phyloP scores from a whole-genome alignment of 2,329 filamentous ascomycete species.

The Fusarium acutatum region DNA sequence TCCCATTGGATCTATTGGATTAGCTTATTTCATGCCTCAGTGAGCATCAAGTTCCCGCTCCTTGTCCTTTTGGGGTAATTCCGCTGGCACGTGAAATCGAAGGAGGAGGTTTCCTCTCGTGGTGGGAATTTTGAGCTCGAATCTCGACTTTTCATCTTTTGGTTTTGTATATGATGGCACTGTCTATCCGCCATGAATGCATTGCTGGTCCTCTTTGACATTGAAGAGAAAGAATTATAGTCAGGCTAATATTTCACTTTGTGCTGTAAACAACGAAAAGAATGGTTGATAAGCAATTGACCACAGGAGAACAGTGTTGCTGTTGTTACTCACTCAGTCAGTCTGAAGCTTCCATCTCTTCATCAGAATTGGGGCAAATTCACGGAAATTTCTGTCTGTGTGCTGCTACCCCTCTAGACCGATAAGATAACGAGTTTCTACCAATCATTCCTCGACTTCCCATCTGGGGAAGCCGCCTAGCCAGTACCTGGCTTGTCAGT shows the following conservation, averaged over 20 bases:
- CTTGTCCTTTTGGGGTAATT: neutral
- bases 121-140: slow-evolving; percentile 1
- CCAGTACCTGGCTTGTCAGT: neutral
- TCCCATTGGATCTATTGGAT: slow-evolving; percentile 17
- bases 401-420: neutral
- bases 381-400: slow-evolving; percentile 20
- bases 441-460: slow-evolving; percentile 7
- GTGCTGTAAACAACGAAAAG: neutral
- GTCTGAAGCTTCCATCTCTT: neutral
- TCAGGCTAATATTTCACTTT: neutral
- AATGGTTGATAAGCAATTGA: neutral
- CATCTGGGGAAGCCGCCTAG: slow-evolving; percentile 7
- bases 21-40: slow-evolving; percentile 28
- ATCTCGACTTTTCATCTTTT: slow-evolving; percentile 30
- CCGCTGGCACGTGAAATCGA: slow-evolving; percentile 28
- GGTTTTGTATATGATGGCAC: neutral
- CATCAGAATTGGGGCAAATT: slow-evolving; percentile 8
- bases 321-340: no score
- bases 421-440: slow-evolving; percentile 15
- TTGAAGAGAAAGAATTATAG: neutral
- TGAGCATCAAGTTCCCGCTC: slow-evolving; percentile 13
- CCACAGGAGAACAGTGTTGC: neutral
- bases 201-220: neutral
- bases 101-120: slow-evolving; percentile 12
- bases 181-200: neutral